Evolutionary conservation across 2,329 filamentous ascomycete species (phyloP).

Genomic region (Diaporthe batatas): DNA sequence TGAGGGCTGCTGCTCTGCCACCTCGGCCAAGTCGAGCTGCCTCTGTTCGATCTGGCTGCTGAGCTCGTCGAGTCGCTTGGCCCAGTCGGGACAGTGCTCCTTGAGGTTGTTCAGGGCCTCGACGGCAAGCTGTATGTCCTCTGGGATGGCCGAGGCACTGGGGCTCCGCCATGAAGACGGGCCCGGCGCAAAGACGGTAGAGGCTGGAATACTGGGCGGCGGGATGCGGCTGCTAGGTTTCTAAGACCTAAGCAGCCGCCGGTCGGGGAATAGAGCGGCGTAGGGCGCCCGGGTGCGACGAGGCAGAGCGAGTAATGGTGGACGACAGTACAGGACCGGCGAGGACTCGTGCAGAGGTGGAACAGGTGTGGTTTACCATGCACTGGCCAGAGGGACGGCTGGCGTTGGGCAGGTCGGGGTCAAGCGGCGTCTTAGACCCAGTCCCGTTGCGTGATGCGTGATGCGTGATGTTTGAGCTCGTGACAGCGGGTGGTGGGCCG

Average conservation of each 20-base stretch:
- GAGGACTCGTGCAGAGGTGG: constrained; percentile 14
- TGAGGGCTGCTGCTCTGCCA: constrained; percentile 45
- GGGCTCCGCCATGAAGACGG: constrained; percentile 32
- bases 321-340: background rate
- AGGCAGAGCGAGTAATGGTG: background rate
- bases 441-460: background rate
- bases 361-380: constrained; percentile 4
- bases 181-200: constrained; percentile 30
- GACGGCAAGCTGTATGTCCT: constrained; percentile 56
- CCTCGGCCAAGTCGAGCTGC: constrained; percentile 68
- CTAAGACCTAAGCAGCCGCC: constrained; percentile 43
- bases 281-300: constrained; percentile 10
- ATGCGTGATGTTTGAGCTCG: background rate
- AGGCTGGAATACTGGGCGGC: constrained; percentile 42
- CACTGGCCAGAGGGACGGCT: background rate
- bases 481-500: background rate
- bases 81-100: constrained; percentile 71
- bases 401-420: constrained; percentile 5
- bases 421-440: background rate
- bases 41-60: constrained; percentile 72
- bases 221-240: constrained; percentile 40
- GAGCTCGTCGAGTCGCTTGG: constrained; percentile 69
- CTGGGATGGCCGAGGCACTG: constrained; percentile 35
- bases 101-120: constrained; percentile 69
- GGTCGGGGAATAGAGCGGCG: constrained; percentile 10